phyloP scores from a whole-genome alignment of 2,329 filamentous ascomycete species.

The Penicillium concentricum region DNA sequence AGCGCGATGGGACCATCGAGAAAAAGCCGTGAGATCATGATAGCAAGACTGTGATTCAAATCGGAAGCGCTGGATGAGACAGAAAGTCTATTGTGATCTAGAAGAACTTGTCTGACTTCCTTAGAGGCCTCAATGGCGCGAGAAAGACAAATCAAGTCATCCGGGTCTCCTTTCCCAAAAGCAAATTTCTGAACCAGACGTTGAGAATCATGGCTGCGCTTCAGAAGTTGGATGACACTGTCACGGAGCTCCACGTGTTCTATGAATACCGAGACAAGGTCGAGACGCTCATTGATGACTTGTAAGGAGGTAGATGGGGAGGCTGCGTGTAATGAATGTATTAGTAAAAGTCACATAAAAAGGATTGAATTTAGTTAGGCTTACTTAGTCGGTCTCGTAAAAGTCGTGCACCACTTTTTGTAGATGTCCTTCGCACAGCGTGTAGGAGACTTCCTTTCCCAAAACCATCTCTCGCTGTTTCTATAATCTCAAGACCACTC shows the following conservation, averaged over 20 bases:
- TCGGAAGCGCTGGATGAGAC: conserved; percentile 5
- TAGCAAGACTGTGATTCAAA: conserved; percentile 23
- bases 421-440: conserved; percentile 84
- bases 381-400: conserved; percentile 78
- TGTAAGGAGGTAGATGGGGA: conserved; percentile 84
- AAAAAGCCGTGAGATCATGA: conserved; percentile 34
- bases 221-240: conserved; percentile 65
- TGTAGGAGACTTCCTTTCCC: conserved; percentile 85
- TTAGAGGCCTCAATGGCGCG: conserved; percentile 75
- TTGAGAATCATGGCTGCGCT: conserved; percentile 78
- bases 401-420: conserved; percentile 83
- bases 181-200: conserved; percentile 93
- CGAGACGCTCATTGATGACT: conserved; percentile 74
- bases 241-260: conserved; percentile 67
- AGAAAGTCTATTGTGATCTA: conserved; percentile 15
- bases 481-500: conserved; percentile 81
- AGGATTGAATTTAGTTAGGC: conserved; percentile 14
- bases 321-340: conserved; percentile 40
- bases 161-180: conserved; percentile 83
- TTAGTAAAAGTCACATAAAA: conserved; percentile 11
- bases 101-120: conserved; percentile 53
- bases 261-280: conserved; percentile 77
- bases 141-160: conserved; percentile 82
- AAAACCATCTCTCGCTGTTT: conserved; percentile 75
- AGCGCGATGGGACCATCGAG: conserved; percentile 67